These are phyloP conservation scores for Anthracocystis walkeri DNA, from an alignment of 1,284 basidiomycete genomes.

Conservation along the genomic window DNA sequence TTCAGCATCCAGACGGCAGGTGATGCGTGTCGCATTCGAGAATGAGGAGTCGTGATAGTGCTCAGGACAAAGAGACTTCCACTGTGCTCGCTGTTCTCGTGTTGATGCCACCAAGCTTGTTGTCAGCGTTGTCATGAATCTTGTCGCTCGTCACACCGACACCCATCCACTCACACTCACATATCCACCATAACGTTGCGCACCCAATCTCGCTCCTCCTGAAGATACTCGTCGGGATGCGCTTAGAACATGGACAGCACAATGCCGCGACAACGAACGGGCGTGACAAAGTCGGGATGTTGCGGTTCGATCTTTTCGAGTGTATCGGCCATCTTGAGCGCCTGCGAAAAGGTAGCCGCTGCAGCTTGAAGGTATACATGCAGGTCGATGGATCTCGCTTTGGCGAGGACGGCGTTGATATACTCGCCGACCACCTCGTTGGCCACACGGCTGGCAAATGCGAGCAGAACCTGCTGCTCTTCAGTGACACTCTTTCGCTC, in stretches of 20 bases:
- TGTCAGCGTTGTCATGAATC: too few relatives aligned
- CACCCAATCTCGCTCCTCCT: constrained; percentile 88
- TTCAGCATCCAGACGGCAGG: too few relatives aligned
- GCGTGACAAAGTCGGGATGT: constrained; percentile 52
- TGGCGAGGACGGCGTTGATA: constrained; percentile 80
- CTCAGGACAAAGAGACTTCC: too few relatives aligned
- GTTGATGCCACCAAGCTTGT: too few relatives aligned
- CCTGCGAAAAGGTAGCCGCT: constrained; percentile 88
- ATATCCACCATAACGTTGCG: constrained; percentile 78
- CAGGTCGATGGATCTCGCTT: constrained; percentile 80
- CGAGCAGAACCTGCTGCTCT: constrained; percentile 78
- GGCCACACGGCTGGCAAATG: constrained; percentile 81
- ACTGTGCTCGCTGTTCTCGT: too few relatives aligned
- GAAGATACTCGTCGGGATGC: constrained; percentile 96
- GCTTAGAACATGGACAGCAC: constrained; percentile 89
- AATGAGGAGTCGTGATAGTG: too few relatives aligned
- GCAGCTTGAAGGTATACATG: constrained; percentile 84
- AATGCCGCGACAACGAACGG: constrained; percentile 80
- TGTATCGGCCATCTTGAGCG: constrained; percentile 83
- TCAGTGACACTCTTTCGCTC: too few relatives aligned
- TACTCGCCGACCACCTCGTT: constrained; percentile 82
- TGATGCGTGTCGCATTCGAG: too few relatives aligned
- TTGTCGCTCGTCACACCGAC: too few relatives aligned
- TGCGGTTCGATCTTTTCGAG: constrained; percentile 62
- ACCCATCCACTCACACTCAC: too few relatives aligned